Conservation (phyloP, 2,329 filamentous ascomycete genomes). For the Hypoxylon sp. region DNA sequence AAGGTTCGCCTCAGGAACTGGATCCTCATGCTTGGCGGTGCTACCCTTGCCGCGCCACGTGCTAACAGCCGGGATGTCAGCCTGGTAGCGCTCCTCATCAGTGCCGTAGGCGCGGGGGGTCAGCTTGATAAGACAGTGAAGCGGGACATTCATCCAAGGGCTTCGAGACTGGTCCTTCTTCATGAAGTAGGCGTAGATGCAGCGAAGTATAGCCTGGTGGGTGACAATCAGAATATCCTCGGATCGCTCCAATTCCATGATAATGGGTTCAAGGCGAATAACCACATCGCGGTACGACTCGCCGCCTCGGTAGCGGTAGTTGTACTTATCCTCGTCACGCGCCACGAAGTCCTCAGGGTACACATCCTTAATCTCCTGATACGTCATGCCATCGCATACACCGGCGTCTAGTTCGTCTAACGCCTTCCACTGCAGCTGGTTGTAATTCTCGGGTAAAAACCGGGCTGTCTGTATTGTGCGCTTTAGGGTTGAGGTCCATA, state of each 20-base stretch:
- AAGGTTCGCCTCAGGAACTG: slow-evolving; percentile 51
- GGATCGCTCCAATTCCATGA: slow-evolving; percentile 97
- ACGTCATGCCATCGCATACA: slow-evolving; percentile 95
- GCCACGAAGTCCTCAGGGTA: slow-evolving; percentile 96
- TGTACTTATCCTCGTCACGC: slow-evolving; percentile 98
- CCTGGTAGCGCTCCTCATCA: slow-evolving; percentile 86
- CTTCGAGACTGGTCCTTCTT: slow-evolving; percentile 92
- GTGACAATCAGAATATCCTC: slow-evolving; percentile 99
- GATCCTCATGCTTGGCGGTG: slow-evolving; percentile 84
- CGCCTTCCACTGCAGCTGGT: slow-evolving; percentile 98
- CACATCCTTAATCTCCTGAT: slow-evolving; percentile 89
- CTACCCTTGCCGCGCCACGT: slow-evolving; percentile 96
- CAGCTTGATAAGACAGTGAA: slow-evolving; percentile 96
- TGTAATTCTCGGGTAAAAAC: slow-evolving; percentile 82
- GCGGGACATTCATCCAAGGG: slow-evolving; percentile 98
- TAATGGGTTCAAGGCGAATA: slow-evolving; percentile 96
- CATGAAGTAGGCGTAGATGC: slow-evolving; percentile 99
- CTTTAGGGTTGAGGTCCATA: slow-evolving; percentile 73
- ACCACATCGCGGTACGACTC: slow-evolving; percentile 97
- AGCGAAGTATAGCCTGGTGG: slow-evolving; percentile 94
- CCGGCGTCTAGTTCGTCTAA: slow-evolving; percentile 97
- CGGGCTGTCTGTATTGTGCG: slow-evolving; percentile 93
- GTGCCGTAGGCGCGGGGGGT: slow-evolving; percentile 95
- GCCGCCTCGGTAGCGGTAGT: slow-evolving; percentile 97
- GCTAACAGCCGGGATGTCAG: slow-evolving; percentile 93